phyloP scores from a whole-genome alignment of 1,284 basidiomycete genomes.

The Singerocomus inundabilis region DNA sequence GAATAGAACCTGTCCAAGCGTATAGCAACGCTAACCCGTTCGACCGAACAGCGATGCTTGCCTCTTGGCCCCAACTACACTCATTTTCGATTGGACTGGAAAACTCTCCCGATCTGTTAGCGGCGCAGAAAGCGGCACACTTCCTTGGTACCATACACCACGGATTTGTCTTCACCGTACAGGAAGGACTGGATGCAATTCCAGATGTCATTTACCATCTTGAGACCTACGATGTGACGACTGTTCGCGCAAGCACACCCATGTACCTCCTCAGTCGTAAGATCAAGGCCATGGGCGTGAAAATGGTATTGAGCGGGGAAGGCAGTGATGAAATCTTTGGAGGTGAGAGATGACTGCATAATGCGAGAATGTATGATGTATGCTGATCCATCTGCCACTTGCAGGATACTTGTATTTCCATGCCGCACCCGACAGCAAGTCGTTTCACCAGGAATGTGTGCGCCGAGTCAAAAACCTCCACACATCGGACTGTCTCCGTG shows the following conservation, averaged over 20 bases:
- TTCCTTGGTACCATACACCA: constrained; percentile 96
- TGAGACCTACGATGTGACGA: constrained; percentile 99
- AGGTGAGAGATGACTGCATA: constrained; percentile 46
- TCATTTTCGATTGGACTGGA: constrained; percentile 98
- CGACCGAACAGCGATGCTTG: constrained; percentile 55
- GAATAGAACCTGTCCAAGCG: constrained; percentile 5
- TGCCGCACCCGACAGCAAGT: constrained; percentile 85
- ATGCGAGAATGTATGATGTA: neutral
- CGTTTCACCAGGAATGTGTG: constrained; percentile 96
- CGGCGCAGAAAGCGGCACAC: constrained; percentile 91
- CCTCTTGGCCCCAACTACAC: constrained; percentile 95
- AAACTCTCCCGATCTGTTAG: constrained; percentile 93
- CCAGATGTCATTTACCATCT: constrained; percentile 98
- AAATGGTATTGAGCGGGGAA: constrained; percentile 99
- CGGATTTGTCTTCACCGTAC: constrained; percentile 98
- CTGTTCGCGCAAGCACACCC: constrained; percentile 95
- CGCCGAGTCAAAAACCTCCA: constrained; percentile 97
- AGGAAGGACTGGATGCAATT: constrained; percentile 97
- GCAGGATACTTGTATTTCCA: constrained; percentile 99
- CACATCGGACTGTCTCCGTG: constrained; percentile 95
- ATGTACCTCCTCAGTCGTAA: constrained; percentile 98
- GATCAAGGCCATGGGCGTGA: constrained; percentile 99
- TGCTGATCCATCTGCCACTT: constrained; percentile 1
- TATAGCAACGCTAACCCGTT: neutral
- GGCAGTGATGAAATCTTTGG: constrained; percentile 98